Conservation (phyloP, 2,329 filamentous ascomycete species). For the Sporothrix euskadiensis region DNA sequence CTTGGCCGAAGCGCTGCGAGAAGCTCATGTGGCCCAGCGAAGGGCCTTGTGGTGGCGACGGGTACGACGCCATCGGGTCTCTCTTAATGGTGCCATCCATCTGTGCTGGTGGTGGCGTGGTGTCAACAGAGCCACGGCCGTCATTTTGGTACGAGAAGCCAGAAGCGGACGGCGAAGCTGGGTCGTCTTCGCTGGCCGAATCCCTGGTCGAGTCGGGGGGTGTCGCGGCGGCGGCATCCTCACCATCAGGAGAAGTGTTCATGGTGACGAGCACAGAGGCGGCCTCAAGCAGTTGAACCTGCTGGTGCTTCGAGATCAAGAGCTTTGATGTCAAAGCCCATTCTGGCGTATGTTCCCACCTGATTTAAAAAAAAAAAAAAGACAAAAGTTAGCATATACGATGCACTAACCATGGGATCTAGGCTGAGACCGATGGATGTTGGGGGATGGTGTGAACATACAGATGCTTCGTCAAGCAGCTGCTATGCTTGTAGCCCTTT, state of each 20-base stretch:
- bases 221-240: slow-evolving; percentile 42
- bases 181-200: slow-evolving; percentile 77
- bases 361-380: slow-evolving; percentile 52
- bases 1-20: slow-evolving; percentile 35
- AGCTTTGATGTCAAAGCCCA: slow-evolving; percentile 97
- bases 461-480: slow-evolving; percentile 99
- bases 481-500: slow-evolving; percentile 99
- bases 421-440: slow-evolving; percentile 44
- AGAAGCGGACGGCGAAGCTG: slow-evolving; percentile 77
- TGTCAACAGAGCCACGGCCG: slow-evolving; percentile 81
- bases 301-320: slow-evolving; percentile 98
- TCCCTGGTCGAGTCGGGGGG: slow-evolving; percentile 66
- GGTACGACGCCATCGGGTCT: slow-evolving; percentile 46
- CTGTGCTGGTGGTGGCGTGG: slow-evolving; percentile 78
- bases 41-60: slow-evolving; percentile 34
- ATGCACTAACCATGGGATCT: not conserved
- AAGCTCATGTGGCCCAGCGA: slow-evolving; percentile 60
- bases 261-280: slow-evolving; percentile 94
- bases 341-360: slow-evolving; percentile 99
- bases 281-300: slow-evolving; percentile 95
- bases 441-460: slow-evolving; percentile 65
- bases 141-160: slow-evolving; percentile 77
- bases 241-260: slow-evolving; percentile 53
- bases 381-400: slow-evolving; percentile 45
- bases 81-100: slow-evolving; percentile 53